A percentile compares a stretch with the other conserved stretches of the same genome.
Evolutionary conservation across 768 basidiomycete species (phyloP).

Genomic region (Suillus brevipes): DNA sequence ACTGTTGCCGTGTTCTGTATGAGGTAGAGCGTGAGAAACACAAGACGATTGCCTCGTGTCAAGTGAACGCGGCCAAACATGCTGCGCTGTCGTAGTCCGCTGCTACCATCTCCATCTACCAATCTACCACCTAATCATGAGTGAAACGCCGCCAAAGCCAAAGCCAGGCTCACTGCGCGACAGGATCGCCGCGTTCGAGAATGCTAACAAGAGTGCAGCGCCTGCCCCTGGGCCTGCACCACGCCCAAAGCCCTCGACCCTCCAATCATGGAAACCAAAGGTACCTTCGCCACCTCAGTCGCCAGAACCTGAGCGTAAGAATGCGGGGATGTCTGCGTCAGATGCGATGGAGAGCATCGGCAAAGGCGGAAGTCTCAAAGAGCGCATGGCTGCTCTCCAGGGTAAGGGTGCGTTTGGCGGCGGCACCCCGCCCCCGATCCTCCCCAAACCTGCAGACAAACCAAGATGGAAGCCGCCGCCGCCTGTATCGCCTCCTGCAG

Average conservation of each 20-base stretch:
- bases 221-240: conserved; percentile 37
- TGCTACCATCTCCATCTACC: conserved; percentile 14
- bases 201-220: conserved; percentile 49
- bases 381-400: conserved; percentile 93
- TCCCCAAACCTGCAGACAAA: conserved; percentile 65
- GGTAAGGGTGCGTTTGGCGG: conserved; percentile 77
- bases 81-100: conserved; percentile 6
- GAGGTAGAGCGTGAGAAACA: background rate
- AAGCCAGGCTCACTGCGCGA: conserved; percentile 82
- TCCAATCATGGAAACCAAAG: conserved; percentile 71
- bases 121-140: conserved; percentile 41
- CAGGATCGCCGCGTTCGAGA: conserved; percentile 87
- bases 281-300: conserved; percentile 45
- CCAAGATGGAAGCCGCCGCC: conserved; percentile 90
- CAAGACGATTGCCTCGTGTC: background rate
- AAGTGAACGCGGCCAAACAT: conserved; percentile 5
- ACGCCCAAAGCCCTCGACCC: conserved; percentile 65
- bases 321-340: conserved; percentile 66
- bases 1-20: background rate
- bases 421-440: conserved; percentile 44
- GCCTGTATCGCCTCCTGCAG: conserved; percentile 43
- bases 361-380: conserved; percentile 79
- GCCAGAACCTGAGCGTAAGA: conserved; percentile 29
- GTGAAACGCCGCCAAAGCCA: conserved; percentile 59
- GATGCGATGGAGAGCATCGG: conserved; percentile 89